Evolutionary conservation across 257 asterid genomes (phyloP), one percentile per base, ranked within the genome.

Genomic region (Capsicum baccatum): DNA sequence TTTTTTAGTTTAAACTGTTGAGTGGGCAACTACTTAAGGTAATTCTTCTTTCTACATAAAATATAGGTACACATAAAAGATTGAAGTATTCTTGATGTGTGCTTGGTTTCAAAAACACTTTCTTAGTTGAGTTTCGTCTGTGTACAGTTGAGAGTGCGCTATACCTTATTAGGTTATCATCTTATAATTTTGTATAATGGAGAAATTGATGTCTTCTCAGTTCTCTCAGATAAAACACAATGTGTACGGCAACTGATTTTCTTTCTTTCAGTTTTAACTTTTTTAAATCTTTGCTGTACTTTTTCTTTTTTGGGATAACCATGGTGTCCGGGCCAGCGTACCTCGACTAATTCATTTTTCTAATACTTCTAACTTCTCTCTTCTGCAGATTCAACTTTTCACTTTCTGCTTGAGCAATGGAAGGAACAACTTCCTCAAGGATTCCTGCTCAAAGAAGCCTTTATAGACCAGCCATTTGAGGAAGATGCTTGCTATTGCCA

Each of bases 361-460:
- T 52, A 21, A 21, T 52, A 60, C 47, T 39, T 60, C 42, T 74
- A 13, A 60, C 47, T 39, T 60, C 42, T 74, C 6, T 70, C 82
- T 84, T 87, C 84, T 37, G 83, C 98, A 97, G 99, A 94, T 88
- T 97, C 99, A 78, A 94, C 98, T 11, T 97, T 92, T 84, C 89
- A 87, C 86, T 97, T 97, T 91, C 86, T 97, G 89, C 90, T 97
- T n/a, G 96, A 97, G 84, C 98, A 92, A 90, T 97, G 99, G 99
- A 95, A 94, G 92, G 95, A 91, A 83, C 92, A 92, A 80, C 92
- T 97, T 86, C 99, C 98, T 83, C 84, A 95, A 68, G 98, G 99
- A 79, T 94, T 90, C 89, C 73, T 90, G 83, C 94, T 97, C 83
- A 89, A 89, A 81, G 92, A 89, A 84, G 97, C 98, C 84, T 90